Percentiles rank a stretch among this genome's conserved stretches.
These are phyloP conservation scores for Trichoderma sp. DNA, from an alignment of 2,329 filamentous ascomycete species.

Conservation along the genomic window DNA sequence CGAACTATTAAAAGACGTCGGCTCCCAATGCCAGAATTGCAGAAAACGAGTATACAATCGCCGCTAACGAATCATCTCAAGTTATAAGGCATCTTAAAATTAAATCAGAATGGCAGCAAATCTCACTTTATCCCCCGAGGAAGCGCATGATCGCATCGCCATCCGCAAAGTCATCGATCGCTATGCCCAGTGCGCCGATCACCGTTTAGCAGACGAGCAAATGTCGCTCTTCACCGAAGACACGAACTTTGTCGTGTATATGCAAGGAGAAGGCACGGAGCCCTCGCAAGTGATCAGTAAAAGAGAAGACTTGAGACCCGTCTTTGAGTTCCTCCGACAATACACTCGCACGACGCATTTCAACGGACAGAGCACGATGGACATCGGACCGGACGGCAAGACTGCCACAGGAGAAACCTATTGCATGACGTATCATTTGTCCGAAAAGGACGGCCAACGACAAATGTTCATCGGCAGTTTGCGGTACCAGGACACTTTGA, in stretches of 20 bases:
- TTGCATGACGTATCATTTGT: slow-evolving; percentile 14
- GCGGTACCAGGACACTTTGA: slow-evolving; percentile 10
- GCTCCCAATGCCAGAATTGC: background rate
- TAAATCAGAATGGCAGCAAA: background rate
- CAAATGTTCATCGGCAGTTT: background rate
- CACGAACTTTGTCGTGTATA: background rate
- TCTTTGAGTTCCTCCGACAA: background rate
- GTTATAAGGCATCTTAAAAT: background rate
- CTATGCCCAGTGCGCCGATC: slow-evolving; percentile 17
- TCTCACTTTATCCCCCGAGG: background rate
- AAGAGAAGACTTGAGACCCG: background rate
- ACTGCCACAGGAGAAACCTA: slow-evolving; percentile 13
- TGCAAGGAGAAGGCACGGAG: background rate
- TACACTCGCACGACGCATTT: slow-evolving; percentile 13
- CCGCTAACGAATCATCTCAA: background rate
- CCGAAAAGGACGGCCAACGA: background rate
- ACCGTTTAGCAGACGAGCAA: slow-evolving; percentile 14
- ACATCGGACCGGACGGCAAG: background rate
- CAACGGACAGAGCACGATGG: slow-evolving; percentile 15
- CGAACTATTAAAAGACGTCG: background rate
- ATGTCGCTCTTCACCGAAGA: slow-evolving; percentile 7
- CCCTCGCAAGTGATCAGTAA: background rate
- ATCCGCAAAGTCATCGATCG: slow-evolving; percentile 14
- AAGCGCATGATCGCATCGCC: slow-evolving; percentile 2
- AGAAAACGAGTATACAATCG: background rate